phyloP scores from a whole-genome alignment of 495 filamentous ascomycete genomes.

The Aeminium ludgeri region DNA sequence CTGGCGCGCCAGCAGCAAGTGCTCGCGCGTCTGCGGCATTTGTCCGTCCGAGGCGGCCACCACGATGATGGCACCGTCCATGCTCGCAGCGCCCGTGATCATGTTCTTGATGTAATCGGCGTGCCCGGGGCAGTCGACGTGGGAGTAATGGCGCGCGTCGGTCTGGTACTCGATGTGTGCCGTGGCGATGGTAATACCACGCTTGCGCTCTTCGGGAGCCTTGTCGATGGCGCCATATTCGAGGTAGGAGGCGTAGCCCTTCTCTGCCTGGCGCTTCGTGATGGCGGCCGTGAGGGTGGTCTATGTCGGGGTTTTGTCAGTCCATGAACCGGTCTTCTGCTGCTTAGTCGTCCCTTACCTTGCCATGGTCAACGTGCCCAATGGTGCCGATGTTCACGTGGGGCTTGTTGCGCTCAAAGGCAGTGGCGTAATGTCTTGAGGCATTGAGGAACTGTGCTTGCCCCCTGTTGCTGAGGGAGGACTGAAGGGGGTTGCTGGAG shows the following conservation, averaged over 20 bases:
- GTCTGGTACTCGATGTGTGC: conserved; percentile 97
- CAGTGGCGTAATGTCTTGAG: conserved; percentile 47
- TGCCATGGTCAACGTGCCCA: conserved; percentile 98
- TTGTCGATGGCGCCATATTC: conserved; percentile 98
- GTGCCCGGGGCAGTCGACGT: conserved; percentile 99
- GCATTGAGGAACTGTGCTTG: conserved; percentile 47
- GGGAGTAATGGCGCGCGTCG: conserved; percentile 82
- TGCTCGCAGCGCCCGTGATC: conserved; percentile 93
- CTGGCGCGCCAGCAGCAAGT: conserved; percentile 91
- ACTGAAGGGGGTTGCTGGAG: conserved; percentile 26
- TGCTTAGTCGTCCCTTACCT: conserved; percentile 37
- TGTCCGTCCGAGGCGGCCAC: conserved; percentile 97
- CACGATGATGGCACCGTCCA: conserved; percentile 97
- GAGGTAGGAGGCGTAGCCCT: conserved; percentile 82
- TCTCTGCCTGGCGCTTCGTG: conserved; percentile 88
- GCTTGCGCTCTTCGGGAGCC: conserved; percentile 95
- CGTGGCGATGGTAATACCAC: conserved; percentile 97
- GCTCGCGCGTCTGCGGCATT: conserved; percentile 98
- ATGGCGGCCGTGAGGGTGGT: conserved; percentile 96
- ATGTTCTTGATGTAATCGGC: conserved; percentile 99
- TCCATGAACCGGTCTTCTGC: not conserved
- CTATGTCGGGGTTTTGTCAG: conserved; percentile 27
- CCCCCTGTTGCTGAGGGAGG: conserved; percentile 40
- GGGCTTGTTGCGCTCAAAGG: conserved; percentile 82
- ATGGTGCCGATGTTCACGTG: conserved; percentile 99